These are phyloP conservation scores for Colletotrichum cereale DNA, from an alignment of 2,329 filamentous ascomycete species.

Conservation along the genomic window DNA sequence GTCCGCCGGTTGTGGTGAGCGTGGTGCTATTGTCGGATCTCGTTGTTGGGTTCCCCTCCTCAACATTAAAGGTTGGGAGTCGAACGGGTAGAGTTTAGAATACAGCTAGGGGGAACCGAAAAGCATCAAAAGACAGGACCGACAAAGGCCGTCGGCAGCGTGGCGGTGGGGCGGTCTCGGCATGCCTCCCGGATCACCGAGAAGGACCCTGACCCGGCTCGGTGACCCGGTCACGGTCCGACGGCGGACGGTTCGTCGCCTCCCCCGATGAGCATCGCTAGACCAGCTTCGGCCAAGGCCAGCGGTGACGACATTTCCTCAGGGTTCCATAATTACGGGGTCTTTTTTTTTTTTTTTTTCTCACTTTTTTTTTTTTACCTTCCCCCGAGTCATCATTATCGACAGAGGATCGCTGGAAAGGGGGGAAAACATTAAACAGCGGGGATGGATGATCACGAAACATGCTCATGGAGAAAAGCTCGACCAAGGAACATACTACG, in stretches of 20 bases:
- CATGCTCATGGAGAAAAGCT: neutral
- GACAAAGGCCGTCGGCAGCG: slow-evolving; percentile 6
- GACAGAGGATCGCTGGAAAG: neutral
- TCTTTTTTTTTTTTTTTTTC: neutral
- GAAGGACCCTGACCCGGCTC: neutral
- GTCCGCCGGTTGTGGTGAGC: neutral
- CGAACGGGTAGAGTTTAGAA: neutral
- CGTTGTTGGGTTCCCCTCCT: neutral
- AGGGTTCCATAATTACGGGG: neutral
- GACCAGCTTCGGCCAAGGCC: neutral
- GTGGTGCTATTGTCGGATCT: too few species aligned
- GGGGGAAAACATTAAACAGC: slow-evolving; percentile 8
- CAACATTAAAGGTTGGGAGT: neutral
- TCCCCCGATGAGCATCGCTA: neutral
- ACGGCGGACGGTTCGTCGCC: slow-evolving; percentile 5
- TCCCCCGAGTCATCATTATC: neutral
- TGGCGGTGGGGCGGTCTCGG: slow-evolving; percentile 7
- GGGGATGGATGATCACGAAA: slow-evolving; percentile 4
- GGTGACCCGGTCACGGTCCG: neutral
- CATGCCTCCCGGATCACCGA: slow-evolving; percentile 31
- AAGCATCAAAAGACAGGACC: neutral
- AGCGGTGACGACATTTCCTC: neutral
- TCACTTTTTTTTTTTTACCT: neutral
- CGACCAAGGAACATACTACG: neutral
- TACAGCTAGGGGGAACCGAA: neutral